Evolutionary conservation across 1,284 basidiomycete genomes (phyloP), one percentile per base, ranked within the genome.

Genomic region (Cystobasidium slooffiae): DNA sequence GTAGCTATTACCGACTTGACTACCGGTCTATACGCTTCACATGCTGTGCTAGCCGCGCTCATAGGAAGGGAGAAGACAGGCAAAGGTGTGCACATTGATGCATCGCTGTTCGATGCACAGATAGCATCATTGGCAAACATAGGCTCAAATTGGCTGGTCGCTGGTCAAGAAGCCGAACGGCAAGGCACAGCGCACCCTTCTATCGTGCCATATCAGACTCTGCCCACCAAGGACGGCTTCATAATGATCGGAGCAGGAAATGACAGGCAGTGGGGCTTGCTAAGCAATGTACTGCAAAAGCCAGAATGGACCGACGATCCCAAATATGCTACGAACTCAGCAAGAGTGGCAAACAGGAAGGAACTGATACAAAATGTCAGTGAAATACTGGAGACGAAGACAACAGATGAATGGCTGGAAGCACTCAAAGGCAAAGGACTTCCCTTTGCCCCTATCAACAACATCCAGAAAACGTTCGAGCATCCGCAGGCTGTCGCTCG

Each of bases 41-140:
- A 93, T 0, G 94, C 93, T 2, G 91, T 97, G 76, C 90, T 98
- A 87, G 94, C 95, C 1, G 93, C 90, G 0, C 84, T 98, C 12
- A 81, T 94, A 74, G 93, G 91, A 16, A 86, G 93, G 24, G 86
- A 88, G 72, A 88, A 90, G 81, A 97, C 94, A 0, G 94, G 94
- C 3, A 86, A 91, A 79, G 95, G 94, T 1, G 88, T 91, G 9
- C 92, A 91, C 87, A 92, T 97, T 68, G 95, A 97, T 62, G 79
- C 79, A 80, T 91, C 90, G 79, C 74, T 78, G 46, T 78, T 79
- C 55, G 79, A 82, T n/a, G 75, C 76, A 49, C 69, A 95, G 90
- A 88, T 97, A 69, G 94, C 95, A 8, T 92, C 91, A 8, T 86
- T 97, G 6, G 94, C 90, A 0, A 97, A 97, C 81, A 93, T 98